These are phyloP conservation scores for Gossypium trilobum DNA, from an alignment of 441 rosid genomes.

Conservation along the genomic window DNA sequence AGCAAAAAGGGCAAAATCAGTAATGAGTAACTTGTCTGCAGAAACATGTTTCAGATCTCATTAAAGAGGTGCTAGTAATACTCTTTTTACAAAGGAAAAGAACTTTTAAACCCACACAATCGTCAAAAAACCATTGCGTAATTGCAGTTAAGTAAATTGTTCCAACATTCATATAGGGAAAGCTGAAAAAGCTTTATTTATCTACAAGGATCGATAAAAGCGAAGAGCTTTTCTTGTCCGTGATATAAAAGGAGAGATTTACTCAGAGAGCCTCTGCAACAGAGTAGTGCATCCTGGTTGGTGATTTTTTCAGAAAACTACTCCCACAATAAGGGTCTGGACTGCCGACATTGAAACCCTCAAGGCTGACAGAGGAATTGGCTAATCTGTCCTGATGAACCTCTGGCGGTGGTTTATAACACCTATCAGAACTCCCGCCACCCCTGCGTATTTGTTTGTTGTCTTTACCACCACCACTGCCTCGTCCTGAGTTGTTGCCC, in stretches of 20 bases:
- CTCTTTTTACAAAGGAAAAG: neutral
- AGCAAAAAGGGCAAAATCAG: too few relatives aligned
- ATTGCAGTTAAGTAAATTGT: neutral
- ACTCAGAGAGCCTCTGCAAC: conserved; percentile 22
- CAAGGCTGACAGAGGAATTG: conserved; percentile 11
- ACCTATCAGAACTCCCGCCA: conserved; percentile 22
- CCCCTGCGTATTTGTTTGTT: conserved; percentile 43
- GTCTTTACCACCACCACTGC: conserved; percentile 34
- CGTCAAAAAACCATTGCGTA: neutral
- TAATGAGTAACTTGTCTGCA: neutral
- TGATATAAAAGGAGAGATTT: neutral
- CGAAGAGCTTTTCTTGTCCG: neutral
- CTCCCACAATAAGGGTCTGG: conserved; percentile 42
- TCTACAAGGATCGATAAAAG: conserved; percentile 19
- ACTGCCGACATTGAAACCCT: conserved; percentile 27
- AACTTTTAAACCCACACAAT: neutral
- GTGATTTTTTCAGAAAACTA: conserved; percentile 37
- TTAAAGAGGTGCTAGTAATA: neutral
- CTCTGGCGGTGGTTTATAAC: conserved; percentile 19
- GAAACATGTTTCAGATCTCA: neutral
- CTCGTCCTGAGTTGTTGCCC: conserved; percentile 41
- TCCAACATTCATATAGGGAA: neutral
- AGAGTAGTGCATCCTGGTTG: conserved; percentile 35
- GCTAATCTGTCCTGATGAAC: conserved; percentile 5
- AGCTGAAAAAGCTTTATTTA: conserved; percentile 30